These are phyloP conservation scores for Vitellaria paradoxa DNA, from an alignment of 179 eudicot genomes.

Conservation along the genomic window DNA sequence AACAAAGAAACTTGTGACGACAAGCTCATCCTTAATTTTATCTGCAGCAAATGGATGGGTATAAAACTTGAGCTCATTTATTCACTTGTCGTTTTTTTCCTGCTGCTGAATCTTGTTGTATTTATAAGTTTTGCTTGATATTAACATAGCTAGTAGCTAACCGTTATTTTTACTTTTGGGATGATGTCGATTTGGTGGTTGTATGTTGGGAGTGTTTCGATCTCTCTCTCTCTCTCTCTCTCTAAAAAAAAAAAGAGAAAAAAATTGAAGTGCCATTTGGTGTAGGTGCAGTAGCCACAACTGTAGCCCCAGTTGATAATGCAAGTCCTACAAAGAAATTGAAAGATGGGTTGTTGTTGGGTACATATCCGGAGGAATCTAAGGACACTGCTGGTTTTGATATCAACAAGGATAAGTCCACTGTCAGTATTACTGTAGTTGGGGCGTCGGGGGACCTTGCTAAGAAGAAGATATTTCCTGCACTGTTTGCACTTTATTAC, in stretches of 20 bases:
- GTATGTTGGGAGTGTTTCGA: neutral
- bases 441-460: constrained; percentile 99
- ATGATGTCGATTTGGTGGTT: constrained; percentile 2
- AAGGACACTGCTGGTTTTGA: constrained; percentile 33
- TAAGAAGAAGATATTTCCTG: constrained; percentile 98
- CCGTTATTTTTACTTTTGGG: neutral
- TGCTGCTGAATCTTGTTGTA: neutral
- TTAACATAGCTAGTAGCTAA: neutral
- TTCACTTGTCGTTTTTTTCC: neutral
- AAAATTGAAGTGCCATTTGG: neutral
- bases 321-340: constrained; percentile 40
- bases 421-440: constrained; percentile 90
- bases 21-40: neutral
- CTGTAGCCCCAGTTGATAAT: constrained; percentile 28
- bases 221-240: too few relatives aligned
- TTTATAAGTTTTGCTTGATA: too few relatives aligned
- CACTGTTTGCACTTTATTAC: constrained; percentile 96
- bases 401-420: constrained; percentile 53
- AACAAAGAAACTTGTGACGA: neutral
- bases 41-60: neutral
- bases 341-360: constrained; percentile 46
- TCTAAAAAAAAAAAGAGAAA: too few relatives aligned
- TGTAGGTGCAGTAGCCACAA: constrained; percentile 50
- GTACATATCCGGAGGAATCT: constrained; percentile 34
- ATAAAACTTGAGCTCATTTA: neutral